phyloP scores from a whole-genome alignment of 495 filamentous ascomycete genomes.

The Daldinia concentrica region DNA sequence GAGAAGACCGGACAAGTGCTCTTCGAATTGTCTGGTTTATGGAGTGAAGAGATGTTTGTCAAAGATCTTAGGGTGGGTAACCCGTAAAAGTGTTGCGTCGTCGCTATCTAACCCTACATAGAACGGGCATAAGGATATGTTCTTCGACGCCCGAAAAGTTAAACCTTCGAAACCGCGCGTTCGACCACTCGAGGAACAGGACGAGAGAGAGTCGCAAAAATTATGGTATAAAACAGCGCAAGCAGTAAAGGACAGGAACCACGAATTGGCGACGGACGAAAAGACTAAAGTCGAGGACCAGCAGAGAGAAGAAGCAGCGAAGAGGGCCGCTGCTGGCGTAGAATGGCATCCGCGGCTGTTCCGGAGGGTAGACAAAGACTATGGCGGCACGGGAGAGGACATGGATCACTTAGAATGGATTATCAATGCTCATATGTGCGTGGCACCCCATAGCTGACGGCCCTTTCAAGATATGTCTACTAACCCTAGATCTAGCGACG shows the following conservation, averaged over 20 bases:
- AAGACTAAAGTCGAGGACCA: constrained; percentile 93
- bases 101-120: constrained; percentile 46
- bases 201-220: constrained; percentile 86
- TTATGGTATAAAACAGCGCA: constrained; percentile 83
- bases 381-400: constrained; percentile 78
- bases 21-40: constrained; percentile 90
- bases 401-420: constrained; percentile 94
- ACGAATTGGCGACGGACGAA: constrained; percentile 90
- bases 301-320: constrained; percentile 88
- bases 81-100: neutral
- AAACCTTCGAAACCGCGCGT: constrained; percentile 78
- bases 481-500: constrained; percentile 59
- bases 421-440: constrained; percentile 87
- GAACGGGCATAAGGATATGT: constrained; percentile 86
- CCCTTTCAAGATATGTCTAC: constrained; percentile 15
- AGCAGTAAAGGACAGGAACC: constrained; percentile 84
- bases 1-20: constrained; percentile 84
- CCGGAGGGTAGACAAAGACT: constrained; percentile 74
- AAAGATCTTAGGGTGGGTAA: constrained; percentile 77
- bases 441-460: neutral
- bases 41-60: constrained; percentile 93
- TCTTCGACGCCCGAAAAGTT: constrained; percentile 85
- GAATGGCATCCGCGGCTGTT: constrained; percentile 94
- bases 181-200: constrained; percentile 85
- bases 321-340: constrained; percentile 78